Base-by-base conservation (phyloP, 2,329 filamentous ascomycete species). In the Didymella lethalis region DNA sequence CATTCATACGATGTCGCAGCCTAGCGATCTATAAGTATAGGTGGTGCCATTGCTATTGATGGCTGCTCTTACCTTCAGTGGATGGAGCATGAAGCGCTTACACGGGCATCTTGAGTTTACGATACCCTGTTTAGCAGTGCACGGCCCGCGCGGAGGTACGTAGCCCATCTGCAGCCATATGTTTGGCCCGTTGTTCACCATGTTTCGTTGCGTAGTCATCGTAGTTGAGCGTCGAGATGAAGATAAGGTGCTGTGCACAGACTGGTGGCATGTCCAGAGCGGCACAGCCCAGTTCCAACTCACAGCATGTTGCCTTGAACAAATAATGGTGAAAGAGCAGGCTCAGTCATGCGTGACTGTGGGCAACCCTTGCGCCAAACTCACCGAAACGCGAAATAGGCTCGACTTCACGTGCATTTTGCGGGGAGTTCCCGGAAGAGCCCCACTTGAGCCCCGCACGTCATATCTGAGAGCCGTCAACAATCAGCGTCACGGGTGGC, bases 11-110 rank as follows among this genome's bases (percentile, higher is more conserved):
- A 82, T 0, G 81, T 82, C 10, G 82, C 73, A 11, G 79, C 78
- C 80, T 77, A 41, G n/a, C 56, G 26, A 18, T 26, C 7, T 29
- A 40, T 56, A 47, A 38, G 26, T 20, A 29, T 12, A 45, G 34
- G 44, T 11, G 34, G 44, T 11, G 36, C n/a, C 8, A 16, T 0
- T n/a, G 36, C 8, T 28, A 20, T 12, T 14, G 11, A 28, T 10
- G 2, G 8, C 4, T 6, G 4, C 7, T 2, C 65, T 48, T 67
- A 80, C 83, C 74, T 86, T 85, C 43, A 85, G 75, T 0, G 84
- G 84, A 70, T 85, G 84, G 7, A 84, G 71, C 84, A 86, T 86
- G 75, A 85, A 86, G 18, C 84, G 78, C 41, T 84, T 71, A 67
- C 84, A 86, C 4, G 83, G 77, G 63, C 84, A 86, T 49, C 73